A percentile compares a stretch with the other conserved stretches of the same genome.
phyloP scores from a whole-genome alignment of 2,329 filamentous ascomycete species.

The Pyrenophora tritici-repentis region DNA sequence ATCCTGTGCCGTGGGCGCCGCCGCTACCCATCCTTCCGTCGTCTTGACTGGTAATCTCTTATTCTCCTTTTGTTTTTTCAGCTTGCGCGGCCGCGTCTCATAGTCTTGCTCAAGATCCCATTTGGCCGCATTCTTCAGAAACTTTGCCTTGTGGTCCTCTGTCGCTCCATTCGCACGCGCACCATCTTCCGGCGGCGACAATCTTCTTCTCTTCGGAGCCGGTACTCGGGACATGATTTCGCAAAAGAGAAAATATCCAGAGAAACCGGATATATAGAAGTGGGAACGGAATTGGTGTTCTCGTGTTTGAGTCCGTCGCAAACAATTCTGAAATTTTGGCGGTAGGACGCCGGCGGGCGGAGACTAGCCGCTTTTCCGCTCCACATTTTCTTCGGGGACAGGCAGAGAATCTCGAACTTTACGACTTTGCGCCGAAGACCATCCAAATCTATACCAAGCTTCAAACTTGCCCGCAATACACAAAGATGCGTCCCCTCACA shows the following conservation, averaged over 20 bases:
- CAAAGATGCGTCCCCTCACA: conserved; percentile 77
- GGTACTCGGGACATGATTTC: conserved; percentile 41
- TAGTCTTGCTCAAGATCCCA: conserved; percentile 96
- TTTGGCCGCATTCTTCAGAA: conserved; percentile 74
- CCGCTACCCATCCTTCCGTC: conserved; percentile 72
- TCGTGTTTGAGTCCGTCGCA: neutral
- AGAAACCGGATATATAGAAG: neutral
- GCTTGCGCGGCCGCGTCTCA: conserved; percentile 76
- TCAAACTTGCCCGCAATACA: conserved; percentile 1
- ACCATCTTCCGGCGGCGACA: conserved; percentile 43
- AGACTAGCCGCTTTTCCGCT: conserved; percentile 18
- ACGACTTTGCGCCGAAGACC: conserved; percentile 17
- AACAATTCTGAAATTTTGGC: conserved; percentile 31
- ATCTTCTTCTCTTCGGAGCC: conserved; percentile 44
- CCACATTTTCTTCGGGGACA: conserved; percentile 17
- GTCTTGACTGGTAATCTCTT: conserved; percentile 87
- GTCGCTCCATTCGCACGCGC: conserved; percentile 20
- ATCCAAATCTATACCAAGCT: neutral
- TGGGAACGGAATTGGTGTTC: neutral
- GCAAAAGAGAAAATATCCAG: neutral
- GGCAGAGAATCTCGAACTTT: conserved; percentile 14
- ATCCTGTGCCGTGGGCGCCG: conserved; percentile 47
- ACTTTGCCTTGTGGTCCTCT: conserved; percentile 53
- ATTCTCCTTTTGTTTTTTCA: conserved; percentile 72
- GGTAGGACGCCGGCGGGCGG: conserved; percentile 20